Conservation (phyloP, 331 rosid species). For the Ulmus americana region DNA sequence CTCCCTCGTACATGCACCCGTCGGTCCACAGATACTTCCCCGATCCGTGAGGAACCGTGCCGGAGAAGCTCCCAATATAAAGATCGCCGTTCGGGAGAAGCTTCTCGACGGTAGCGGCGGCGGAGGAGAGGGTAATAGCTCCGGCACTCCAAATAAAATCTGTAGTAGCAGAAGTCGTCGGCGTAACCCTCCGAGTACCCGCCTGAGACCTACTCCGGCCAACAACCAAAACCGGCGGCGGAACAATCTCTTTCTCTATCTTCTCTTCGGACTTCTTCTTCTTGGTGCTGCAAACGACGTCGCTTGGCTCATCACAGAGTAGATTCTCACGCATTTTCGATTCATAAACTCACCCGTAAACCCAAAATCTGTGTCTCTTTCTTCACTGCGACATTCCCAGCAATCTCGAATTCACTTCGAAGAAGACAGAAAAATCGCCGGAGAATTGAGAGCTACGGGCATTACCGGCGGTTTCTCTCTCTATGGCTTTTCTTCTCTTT, state of each 20-base stretch:
- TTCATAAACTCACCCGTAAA: conserved; percentile 2
- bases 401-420: not conserved
- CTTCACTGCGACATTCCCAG: not conserved
- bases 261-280: conserved; percentile 49
- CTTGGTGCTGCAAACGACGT: conserved; percentile 33
- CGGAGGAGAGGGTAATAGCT: not conserved
- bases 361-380: not conserved
- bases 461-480: conserved; percentile 21
- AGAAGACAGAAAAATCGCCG: conserved; percentile 21
- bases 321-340: conserved; percentile 43
- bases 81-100: conserved; percentile 84
- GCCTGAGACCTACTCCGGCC: conserved; percentile 67
- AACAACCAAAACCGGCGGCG: conserved; percentile 31
- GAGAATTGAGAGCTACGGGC: conserved; percentile 17
- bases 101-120: conserved; percentile 35
- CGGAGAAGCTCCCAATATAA: conserved; percentile 76
- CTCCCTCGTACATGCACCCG: conserved; percentile 98
- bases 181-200: conserved; percentile 66
- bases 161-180: conserved; percentile 31
- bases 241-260: conserved; percentile 23
- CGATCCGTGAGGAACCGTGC: conserved; percentile 78
- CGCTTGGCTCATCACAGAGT: conserved; percentile 37
- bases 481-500: conserved; percentile 11
- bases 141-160: not conserved
- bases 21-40: conserved; percentile 92